phyloP scores from a whole-genome alignment of 805 yeast genomes.

The Sugiyamaella floridensis region DNA sequence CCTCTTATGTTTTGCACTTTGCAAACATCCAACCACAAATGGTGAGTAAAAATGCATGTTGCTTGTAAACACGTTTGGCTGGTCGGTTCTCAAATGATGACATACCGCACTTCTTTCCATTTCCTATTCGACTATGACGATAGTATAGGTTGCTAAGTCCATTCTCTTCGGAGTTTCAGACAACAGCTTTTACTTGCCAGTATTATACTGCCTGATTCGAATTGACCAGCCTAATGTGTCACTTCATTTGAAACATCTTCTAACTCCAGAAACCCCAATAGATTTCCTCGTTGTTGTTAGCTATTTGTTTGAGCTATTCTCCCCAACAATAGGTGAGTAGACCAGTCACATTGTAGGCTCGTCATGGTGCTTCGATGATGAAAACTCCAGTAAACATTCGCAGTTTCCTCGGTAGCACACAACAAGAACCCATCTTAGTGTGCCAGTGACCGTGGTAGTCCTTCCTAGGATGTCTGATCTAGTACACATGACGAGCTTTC shows the following conservation, averaged over 20 bases:
- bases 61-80: neutral
- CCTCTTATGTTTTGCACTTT: neutral
- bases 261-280: neutral
- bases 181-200: slow-evolving; percentile 37
- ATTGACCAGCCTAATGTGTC: neutral
- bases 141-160: slow-evolving; percentile 29
- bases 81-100: slow-evolving; percentile 29
- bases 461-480: slow-evolving; percentile 39
- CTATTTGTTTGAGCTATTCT: too few species aligned
- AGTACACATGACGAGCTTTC: neutral
- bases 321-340: slow-evolving; percentile 11
- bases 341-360: slow-evolving; percentile 1
- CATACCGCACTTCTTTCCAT: slow-evolving; percentile 32
- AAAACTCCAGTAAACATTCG: slow-evolving; percentile 34
- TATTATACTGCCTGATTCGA: slow-evolving; percentile 26
- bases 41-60: neutral
- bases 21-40: neutral
- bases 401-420: slow-evolving; percentile 41
- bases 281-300: slow-evolving; percentile 7
- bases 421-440: slow-evolving; percentile 33
- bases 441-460: slow-evolving; percentile 37
- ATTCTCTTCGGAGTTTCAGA: slow-evolving; percentile 5
- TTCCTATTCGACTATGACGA: slow-evolving; percentile 37
- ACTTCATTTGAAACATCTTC: neutral
- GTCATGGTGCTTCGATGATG: slow-evolving; percentile 27